These are phyloP conservation scores for Phycomyces nitens DNA, from an alignment of 192 early-diverging fungal genomes.

Conservation along the genomic window DNA sequence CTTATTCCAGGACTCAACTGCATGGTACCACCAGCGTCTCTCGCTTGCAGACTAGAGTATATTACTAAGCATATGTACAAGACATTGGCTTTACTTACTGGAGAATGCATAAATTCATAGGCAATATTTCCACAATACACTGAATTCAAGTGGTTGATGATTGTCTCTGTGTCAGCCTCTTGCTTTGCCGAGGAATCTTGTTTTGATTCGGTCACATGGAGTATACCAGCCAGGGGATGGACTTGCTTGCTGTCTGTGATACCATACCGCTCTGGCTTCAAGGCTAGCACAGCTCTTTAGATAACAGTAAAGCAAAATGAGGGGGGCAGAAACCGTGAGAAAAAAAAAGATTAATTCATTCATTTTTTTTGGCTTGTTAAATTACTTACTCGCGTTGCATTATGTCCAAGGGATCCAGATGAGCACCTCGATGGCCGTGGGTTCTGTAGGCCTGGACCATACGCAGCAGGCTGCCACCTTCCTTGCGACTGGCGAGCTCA, in stretches of 20 bases:
- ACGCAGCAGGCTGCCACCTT: slow-evolving; percentile 80
- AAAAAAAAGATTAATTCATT: too few species aligned
- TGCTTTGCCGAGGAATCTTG: slow-evolving; percentile 41
- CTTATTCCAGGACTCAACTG: slow-evolving; percentile 75
- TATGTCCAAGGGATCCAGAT: slow-evolving; percentile 85
- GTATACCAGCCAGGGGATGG: slow-evolving; percentile 70
- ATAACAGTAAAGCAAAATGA: neutral
- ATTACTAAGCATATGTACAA: neutral
- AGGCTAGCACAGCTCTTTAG: slow-evolving; percentile 56
- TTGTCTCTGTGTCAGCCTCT: slow-evolving; percentile 61
- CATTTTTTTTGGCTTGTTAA: neutral
- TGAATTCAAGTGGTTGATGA: slow-evolving; percentile 67
- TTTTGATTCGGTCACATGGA: slow-evolving; percentile 59
- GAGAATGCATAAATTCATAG: slow-evolving; percentile 94
- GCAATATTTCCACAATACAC: slow-evolving; percentile 83
- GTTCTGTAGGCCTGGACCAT: slow-evolving; percentile 77
- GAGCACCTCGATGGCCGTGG: slow-evolving; percentile 77
- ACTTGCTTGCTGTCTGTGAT: slow-evolving; percentile 50
- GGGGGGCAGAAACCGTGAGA: too few species aligned
- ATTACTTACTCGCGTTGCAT: slow-evolving; percentile 59
- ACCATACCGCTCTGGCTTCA: slow-evolving; percentile 84
- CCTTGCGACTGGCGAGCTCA: slow-evolving; percentile 80
- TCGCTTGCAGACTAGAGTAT: slow-evolving; percentile 65
- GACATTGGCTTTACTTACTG: slow-evolving; percentile 43
- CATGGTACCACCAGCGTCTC: slow-evolving; percentile 83